Conservation (phyloP, 1,284 basidiomycete species). For the Clitocybe nebularis region DNA sequence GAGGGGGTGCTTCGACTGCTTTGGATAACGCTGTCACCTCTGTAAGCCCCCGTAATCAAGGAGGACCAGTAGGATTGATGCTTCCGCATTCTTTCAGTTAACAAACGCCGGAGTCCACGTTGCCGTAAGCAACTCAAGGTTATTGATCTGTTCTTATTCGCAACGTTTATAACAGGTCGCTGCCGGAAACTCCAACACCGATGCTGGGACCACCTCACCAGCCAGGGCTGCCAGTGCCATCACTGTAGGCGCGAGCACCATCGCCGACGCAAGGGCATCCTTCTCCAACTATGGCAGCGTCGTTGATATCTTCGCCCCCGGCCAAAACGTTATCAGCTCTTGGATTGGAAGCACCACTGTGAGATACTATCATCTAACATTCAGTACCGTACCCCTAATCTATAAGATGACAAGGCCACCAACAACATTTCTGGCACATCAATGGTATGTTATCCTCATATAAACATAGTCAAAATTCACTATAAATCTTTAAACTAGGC, state of each 20-base stretch:
- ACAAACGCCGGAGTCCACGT: slow-evolving; percentile 28
- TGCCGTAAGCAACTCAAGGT: slow-evolving; percentile 14
- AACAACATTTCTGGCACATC: slow-evolving; percentile 68
- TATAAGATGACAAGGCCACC: slow-evolving; percentile 25
- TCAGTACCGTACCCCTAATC: too few species aligned
- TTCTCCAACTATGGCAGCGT: slow-evolving; percentile 73
- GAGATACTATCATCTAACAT: slow-evolving; percentile 48
- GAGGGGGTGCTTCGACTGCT: slow-evolving; percentile 19
- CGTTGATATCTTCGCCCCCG: slow-evolving; percentile 76
- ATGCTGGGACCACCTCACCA: slow-evolving; percentile 71
- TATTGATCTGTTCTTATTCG: background rate
- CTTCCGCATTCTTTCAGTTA: slow-evolving; percentile 6
- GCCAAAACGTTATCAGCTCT: slow-evolving; percentile 46
- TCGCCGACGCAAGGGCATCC: slow-evolving; percentile 72
- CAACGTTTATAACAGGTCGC: slow-evolving; percentile 17
- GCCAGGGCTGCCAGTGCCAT: slow-evolving; percentile 64
- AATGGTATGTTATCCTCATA: slow-evolving; percentile 31
- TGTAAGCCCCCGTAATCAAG: too few species aligned
- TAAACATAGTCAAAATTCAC: background rate
- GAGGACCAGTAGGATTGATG: too few species aligned
- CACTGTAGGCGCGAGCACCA: slow-evolving; percentile 74
- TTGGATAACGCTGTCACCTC: slow-evolving; percentile 67
- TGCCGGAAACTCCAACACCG: slow-evolving; percentile 46
- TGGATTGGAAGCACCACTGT: slow-evolving; percentile 39
- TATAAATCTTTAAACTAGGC: slow-evolving; percentile 19